phyloP scores from a whole-genome alignment of 1,139 yeast species.

The Yamadazyma aaseri region DNA sequence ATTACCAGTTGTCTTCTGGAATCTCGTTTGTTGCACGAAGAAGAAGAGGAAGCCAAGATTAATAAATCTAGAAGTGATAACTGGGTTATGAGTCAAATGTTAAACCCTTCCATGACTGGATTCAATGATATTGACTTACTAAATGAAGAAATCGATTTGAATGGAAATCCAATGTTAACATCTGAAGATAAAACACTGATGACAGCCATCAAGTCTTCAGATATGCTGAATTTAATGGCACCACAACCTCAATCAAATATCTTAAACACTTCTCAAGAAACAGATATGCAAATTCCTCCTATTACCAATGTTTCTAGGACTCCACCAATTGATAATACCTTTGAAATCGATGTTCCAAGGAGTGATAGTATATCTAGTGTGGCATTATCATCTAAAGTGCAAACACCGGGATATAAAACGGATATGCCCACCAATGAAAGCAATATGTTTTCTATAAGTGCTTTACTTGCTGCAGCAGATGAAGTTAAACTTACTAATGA shows the following conservation, averaged over 20 bases:
- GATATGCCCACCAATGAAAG: background rate
- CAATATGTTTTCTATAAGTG: conserved; percentile 13
- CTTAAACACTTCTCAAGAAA: background rate
- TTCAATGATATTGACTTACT: conserved; percentile 6
- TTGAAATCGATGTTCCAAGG: background rate
- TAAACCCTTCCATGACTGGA: conserved; percentile 10
- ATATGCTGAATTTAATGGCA: no score
- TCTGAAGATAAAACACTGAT: no score
- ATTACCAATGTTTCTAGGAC: background rate
- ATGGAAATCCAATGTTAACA: background rate
- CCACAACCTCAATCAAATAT: background rate
- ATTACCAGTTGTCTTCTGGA: conserved; percentile 62
- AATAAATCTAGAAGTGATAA: conserved; percentile 10
- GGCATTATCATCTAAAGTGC: background rate
- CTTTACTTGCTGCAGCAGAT: conserved; percentile 18
- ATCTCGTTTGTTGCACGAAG: conserved; percentile 13
- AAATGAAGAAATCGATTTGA: background rate
- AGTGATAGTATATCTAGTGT: background rate
- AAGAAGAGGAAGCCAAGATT: conserved; percentile 1
- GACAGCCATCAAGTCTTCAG: no score
- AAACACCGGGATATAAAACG: background rate
- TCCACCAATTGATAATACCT: background rate
- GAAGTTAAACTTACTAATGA: conserved; percentile 6
- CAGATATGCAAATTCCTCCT: background rate
- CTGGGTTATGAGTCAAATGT: conserved; percentile 17